Percentiles rank a stretch among this genome's conserved stretches.
These are phyloP conservation scores for Calvatia gigantea DNA, from an alignment of 768 basidiomycete species.

Conservation along the genomic window DNA sequence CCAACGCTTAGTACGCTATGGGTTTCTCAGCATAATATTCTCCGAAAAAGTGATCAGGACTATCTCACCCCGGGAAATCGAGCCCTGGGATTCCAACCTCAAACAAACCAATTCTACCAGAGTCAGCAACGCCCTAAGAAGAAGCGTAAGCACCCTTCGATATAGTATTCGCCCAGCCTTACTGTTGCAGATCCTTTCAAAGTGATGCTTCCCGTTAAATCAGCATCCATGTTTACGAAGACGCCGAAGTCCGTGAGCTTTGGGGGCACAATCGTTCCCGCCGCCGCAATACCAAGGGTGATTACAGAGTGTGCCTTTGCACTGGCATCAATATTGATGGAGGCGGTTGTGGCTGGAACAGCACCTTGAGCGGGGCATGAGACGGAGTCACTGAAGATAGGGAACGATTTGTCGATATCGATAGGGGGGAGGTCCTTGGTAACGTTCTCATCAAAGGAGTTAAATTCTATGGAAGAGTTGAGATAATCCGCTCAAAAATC, in stretches of 20 bases:
- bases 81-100: slow-evolving; percentile 16
- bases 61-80: slow-evolving; percentile 18
- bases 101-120: slow-evolving; percentile 14
- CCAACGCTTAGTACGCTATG: slow-evolving; percentile 3
- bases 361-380: not conserved
- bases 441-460: slow-evolving; percentile 18
- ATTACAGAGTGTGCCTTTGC: slow-evolving; percentile 6
- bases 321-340: slow-evolving; percentile 4
- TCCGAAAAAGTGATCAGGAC: not conserved
- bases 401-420: slow-evolving; percentile 19
- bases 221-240: not conserved
- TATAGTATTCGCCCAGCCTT: not conserved
- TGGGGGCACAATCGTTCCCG: slow-evolving; percentile 11
- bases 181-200: not conserved
- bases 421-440: slow-evolving; percentile 20
- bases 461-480: slow-evolving; percentile 11
- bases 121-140: slow-evolving; percentile 10
- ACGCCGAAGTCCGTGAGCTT: slow-evolving; percentile 2
- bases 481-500: not conserved
- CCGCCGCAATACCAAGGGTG: slow-evolving; percentile 7
- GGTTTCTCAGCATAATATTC: not conserved
- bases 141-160: not conserved
- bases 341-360: not conserved
- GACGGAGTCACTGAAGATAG: slow-evolving; percentile 17
- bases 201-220: not conserved